Evolutionary conservation across 2,329 filamentous ascomycete species (phyloP).

Genomic region (Zarea fungicola): DNA sequence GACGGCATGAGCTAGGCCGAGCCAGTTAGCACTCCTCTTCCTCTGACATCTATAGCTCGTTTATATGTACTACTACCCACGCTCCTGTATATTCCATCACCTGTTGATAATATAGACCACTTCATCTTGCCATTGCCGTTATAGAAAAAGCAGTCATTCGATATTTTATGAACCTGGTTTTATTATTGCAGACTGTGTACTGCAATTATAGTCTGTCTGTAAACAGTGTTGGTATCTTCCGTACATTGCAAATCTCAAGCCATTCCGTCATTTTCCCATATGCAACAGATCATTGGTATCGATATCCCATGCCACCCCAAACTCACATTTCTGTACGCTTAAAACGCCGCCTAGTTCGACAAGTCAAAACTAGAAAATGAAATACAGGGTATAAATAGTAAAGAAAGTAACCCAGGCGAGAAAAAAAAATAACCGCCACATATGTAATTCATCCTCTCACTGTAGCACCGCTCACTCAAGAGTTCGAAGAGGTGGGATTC

Average conservation of each 20-base stretch:
- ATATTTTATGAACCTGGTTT: not conserved
- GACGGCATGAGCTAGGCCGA: conserved; percentile 69
- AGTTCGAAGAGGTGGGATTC: too few species aligned
- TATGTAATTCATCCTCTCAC: not conserved
- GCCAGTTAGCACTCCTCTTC: not conserved
- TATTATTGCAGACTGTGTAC: not conserved
- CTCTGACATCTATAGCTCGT: not conserved
- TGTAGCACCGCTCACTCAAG: too few species aligned
- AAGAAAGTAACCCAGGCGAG: not conserved
- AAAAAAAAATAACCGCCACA: not conserved
- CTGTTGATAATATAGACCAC: not conserved
- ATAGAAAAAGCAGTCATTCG: not conserved
- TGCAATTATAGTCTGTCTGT: not conserved
- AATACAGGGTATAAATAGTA: not conserved
- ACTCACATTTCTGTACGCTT: too few species aligned
- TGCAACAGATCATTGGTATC: not conserved
- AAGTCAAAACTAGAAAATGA: not conserved
- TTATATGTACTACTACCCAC: conserved; percentile 11
- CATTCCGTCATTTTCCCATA: not conserved
- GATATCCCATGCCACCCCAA: not conserved
- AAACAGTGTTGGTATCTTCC: not conserved
- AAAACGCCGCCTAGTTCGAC: not conserved
- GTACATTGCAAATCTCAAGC: not conserved
- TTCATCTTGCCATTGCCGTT: not conserved
- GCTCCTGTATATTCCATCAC: conserved; percentile 7